Conservation (phyloP, 202 grass and related monocot species). For the Eragrostis tef region DNA sequence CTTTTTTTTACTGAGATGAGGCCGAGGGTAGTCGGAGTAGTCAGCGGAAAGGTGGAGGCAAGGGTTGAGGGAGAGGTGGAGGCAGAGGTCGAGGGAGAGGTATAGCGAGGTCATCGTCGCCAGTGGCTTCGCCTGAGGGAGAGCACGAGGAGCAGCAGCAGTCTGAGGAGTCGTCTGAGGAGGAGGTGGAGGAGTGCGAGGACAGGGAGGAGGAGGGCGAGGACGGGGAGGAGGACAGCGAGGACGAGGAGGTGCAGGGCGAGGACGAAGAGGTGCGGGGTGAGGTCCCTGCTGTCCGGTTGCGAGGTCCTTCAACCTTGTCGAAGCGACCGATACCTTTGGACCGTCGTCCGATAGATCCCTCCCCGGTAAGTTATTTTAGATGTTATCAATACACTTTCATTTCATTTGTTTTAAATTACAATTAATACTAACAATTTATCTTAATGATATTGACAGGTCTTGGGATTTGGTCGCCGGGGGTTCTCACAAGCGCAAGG, state of each 20-base stretch:
- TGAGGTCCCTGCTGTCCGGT: not conserved
- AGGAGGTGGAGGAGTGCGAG: not conserved
- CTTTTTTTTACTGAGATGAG: too few relatives aligned
- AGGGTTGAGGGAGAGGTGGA: too few relatives aligned
- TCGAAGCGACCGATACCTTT: not conserved
- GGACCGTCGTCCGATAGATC: not conserved
- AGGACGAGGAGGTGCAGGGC: not conserved
- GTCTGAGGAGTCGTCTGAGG: too few relatives aligned
- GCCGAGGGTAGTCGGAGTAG: too few relatives aligned
- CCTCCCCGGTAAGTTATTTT: not conserved
- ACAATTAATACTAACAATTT: not conserved
- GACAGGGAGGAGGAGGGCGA: not conserved
- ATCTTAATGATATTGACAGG: not conserved
- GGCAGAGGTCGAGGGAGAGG: too few relatives aligned
- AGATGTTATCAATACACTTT: not conserved
- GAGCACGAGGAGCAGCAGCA: not conserved
- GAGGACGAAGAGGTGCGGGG: not conserved
- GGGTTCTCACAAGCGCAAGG: not conserved
- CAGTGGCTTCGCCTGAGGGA: rapidly evolving
- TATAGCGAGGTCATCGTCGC: not conserved
- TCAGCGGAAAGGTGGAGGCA: too few relatives aligned
- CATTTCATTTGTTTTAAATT: not conserved
- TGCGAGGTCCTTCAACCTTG: not conserved
- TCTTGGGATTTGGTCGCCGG: not conserved
- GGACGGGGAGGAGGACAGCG: not conserved